Percentiles rank a stretch among this genome's conserved stretches.
These are phyloP conservation scores for Dysphania ambrosioides DNA, from an alignment of 148 eudicot species.

Conservation along the genomic window DNA sequence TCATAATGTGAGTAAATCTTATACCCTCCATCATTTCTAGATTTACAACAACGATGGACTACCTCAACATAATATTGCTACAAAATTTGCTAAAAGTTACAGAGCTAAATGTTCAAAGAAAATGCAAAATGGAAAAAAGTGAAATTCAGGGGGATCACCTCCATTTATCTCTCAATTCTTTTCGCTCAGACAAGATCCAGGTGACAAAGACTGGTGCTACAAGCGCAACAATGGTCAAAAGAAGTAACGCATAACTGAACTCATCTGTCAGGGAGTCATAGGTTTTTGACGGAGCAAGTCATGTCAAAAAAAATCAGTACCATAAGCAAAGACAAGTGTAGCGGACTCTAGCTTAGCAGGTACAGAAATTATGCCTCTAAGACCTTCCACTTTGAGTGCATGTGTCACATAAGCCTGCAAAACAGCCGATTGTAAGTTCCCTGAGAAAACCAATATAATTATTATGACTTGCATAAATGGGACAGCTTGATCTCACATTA, in stretches of 20 bases:
- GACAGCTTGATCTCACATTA: not conserved
- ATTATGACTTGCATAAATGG: too few species aligned
- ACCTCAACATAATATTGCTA: slow-evolving; percentile 19
- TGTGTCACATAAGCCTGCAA: slow-evolving; percentile 87
- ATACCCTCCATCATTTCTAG: slow-evolving; percentile 20
- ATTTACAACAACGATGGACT: slow-evolving; percentile 29
- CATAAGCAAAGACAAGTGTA: slow-evolving; percentile 77
- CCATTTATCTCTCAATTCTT: slow-evolving; percentile 95
- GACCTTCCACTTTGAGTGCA: slow-evolving; percentile 87
- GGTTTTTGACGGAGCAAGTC: slow-evolving; percentile 84
- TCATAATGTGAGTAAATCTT: slow-evolving; percentile 11
- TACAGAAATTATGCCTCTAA: slow-evolving; percentile 69
- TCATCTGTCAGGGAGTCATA: slow-evolving; percentile 96
- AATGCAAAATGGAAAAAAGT: slow-evolving; percentile 14
- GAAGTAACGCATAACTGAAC: slow-evolving; percentile 90
- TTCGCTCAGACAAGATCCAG: slow-evolving; percentile 87
- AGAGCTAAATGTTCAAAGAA: slow-evolving; percentile 12
- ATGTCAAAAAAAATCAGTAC: slow-evolving; percentile 84
- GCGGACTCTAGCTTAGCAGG: slow-evolving; percentile 98
- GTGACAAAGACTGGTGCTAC: slow-evolving; percentile 76
- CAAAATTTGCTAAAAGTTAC: slow-evolving; percentile 38
- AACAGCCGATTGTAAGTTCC: slow-evolving; percentile 5
- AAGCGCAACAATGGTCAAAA: slow-evolving; percentile 79
- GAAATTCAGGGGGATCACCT: slow-evolving; percentile 38
- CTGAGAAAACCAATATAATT: not conserved